Conservation (phyloP, 2,329 filamentous ascomycete species). For the Leptosphaerulina australis region DNA sequence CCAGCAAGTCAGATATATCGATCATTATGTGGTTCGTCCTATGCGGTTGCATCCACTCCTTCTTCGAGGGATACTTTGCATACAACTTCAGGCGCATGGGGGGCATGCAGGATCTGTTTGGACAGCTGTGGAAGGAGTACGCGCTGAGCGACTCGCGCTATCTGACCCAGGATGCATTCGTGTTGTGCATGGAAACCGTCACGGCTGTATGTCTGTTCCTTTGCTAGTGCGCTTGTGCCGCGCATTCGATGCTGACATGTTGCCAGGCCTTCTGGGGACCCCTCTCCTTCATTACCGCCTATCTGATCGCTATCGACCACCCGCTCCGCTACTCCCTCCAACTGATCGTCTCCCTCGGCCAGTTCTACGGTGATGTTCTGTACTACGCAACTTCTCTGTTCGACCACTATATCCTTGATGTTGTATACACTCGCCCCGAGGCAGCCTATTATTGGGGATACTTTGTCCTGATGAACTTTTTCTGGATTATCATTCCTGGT, state of each 20-base stretch:
- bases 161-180: slow-evolving; percentile 76
- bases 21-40: slow-evolving; percentile 78
- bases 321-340: slow-evolving; percentile 65
- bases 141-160: slow-evolving; percentile 86
- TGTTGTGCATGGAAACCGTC: slow-evolving; percentile 84
- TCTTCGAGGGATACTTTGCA: slow-evolving; percentile 87
- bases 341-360: slow-evolving; percentile 65
- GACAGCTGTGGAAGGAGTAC: slow-evolving; percentile 94
- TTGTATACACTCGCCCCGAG: slow-evolving; percentile 66
- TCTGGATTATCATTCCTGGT: slow-evolving; percentile 68
- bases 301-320: slow-evolving; percentile 59
- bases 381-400: slow-evolving; percentile 69
- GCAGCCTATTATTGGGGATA: slow-evolving; percentile 70
- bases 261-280: slow-evolving; percentile 66
- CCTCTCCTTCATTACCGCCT: slow-evolving; percentile 63
- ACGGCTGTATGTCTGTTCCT: slow-evolving; percentile 68
- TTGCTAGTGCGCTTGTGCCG: neutral
- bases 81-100: slow-evolving; percentile 70
- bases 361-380: slow-evolving; percentile 68
- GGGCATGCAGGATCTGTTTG: slow-evolving; percentile 72
- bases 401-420: slow-evolving; percentile 61
- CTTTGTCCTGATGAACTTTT: slow-evolving; percentile 69
- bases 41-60: slow-evolving; percentile 74
- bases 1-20: slow-evolving; percentile 62
- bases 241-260: neutral